These are phyloP conservation scores for Rhizopogon vesiculosus DNA, from an alignment of 768 basidiomycete genomes.

Conservation along the genomic window DNA sequence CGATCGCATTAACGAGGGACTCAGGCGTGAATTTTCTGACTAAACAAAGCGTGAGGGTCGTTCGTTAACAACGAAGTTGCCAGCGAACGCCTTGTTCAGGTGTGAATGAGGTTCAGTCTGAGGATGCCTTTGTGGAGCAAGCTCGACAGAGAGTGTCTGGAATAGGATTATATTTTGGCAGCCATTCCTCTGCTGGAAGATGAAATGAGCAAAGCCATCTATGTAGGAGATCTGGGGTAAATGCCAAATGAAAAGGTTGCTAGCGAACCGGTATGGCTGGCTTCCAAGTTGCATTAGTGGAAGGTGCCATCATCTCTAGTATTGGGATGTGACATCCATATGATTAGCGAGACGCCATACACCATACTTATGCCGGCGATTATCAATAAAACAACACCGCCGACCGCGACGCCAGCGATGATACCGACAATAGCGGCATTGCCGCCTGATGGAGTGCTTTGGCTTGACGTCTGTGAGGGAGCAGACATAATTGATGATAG, in stretches of 20 bases:
- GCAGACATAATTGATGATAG: constrained; percentile 42
- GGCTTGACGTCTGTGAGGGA: constrained; percentile 19
- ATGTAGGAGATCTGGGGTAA: constrained; percentile 14
- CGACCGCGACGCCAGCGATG: constrained; percentile 45
- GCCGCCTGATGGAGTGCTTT: constrained; percentile 13
- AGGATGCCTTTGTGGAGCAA: constrained; percentile 21
- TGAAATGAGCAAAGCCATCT: constrained; percentile 26
- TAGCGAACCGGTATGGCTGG: background rate
- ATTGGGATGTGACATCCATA: background rate
- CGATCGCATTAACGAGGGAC: background rate
- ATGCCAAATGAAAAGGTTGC: constrained; percentile 4
- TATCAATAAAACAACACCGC: constrained; percentile 43
- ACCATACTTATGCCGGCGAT: constrained; percentile 44
- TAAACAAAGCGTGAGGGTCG: background rate
- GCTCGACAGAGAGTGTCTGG: constrained; percentile 30
- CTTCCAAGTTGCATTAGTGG: constrained; percentile 1
- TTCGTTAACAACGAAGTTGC: background rate
- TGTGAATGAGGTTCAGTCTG: constrained; percentile 27
- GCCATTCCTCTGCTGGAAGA: constrained; percentile 45
- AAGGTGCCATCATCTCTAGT: constrained; percentile 7
- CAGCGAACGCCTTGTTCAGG: background rate
- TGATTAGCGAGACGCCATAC: constrained; percentile 7
- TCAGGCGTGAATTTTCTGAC: no score
- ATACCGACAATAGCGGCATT: constrained; percentile 39
- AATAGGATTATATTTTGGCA: constrained; percentile 1